Evolutionary conservation across 768 basidiomycete genomes (phyloP).

Genomic region (Pisolithus sp.): DNA sequence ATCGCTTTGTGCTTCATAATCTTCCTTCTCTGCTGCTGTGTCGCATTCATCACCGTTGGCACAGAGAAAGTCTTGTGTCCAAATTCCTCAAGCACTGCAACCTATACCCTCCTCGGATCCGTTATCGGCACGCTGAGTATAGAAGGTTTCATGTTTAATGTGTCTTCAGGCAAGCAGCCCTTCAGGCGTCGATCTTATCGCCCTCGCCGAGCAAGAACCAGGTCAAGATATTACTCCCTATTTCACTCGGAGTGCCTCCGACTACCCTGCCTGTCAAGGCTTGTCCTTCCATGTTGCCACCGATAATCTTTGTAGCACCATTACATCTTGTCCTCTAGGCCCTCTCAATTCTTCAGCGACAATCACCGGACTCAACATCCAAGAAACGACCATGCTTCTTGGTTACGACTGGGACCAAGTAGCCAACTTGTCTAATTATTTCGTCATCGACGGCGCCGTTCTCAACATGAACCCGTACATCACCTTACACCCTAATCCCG

Average conservation of each 20-base stretch:
- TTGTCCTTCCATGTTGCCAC: constrained; percentile 62
- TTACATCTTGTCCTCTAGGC: constrained; percentile 62
- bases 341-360: constrained; percentile 51
- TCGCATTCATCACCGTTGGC: constrained; percentile 93
- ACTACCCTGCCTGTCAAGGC: constrained; percentile 60
- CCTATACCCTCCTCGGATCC: constrained; percentile 52
- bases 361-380: constrained; percentile 53
- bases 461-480: constrained; percentile 91
- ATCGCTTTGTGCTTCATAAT: constrained; percentile 89
- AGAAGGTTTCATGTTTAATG: constrained; percentile 72
- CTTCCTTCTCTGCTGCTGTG: constrained; percentile 60
- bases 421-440: constrained; percentile 57
- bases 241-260: constrained; percentile 65
- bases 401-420: constrained; percentile 95
- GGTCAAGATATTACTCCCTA: constrained; percentile 89
- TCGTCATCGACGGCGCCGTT: constrained; percentile 91
- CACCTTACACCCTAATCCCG: constrained; percentile 55
- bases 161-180: constrained; percentile 45
- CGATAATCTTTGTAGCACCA: constrained; percentile 62
- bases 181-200: constrained; percentile 48
- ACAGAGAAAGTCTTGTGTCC: constrained; percentile 92
- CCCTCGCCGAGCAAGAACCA: constrained; percentile 46
- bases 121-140: constrained; percentile 63
- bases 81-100: constrained; percentile 33
- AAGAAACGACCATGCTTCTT: constrained; percentile 59